Conservation (phyloP, 148 eudicot species). For the Tetragonia tetragonoides region DNA sequence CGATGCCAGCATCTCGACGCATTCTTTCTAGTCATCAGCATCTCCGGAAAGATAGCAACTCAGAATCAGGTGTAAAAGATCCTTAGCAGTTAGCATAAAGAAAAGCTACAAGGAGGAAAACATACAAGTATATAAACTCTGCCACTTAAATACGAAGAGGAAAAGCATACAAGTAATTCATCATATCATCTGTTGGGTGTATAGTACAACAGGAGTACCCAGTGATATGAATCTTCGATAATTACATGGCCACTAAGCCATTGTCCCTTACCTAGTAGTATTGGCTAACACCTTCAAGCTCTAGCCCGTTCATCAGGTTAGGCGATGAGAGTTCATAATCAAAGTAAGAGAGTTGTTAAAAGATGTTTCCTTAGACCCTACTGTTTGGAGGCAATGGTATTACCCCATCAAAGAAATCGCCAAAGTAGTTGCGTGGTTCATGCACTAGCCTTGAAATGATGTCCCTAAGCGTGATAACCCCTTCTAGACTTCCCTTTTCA, state of each 20-base stretch:
- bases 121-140: not conserved
- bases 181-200: conserved; percentile 21
- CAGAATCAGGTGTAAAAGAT: not conserved
- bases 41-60: not conserved
- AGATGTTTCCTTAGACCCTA: conserved; percentile 45
- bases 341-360: not conserved
- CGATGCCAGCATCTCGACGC: not conserved
- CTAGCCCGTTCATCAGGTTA: conserved; percentile 5
- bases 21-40: not conserved
- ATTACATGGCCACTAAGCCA: conserved; percentile 14
- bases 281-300: not conserved
- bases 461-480: conserved; percentile 88
- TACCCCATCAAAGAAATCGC: conserved; percentile 92
- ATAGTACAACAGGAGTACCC: conserved; percentile 18
- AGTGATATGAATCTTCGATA: conserved; percentile 15
- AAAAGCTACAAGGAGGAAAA: not conserved
- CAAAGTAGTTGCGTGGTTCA: conserved; percentile 88
- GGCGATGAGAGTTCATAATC: conserved; percentile 13
- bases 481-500: conserved; percentile 60
- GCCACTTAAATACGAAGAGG: conserved; percentile 1
- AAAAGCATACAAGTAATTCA: conserved; percentile 10
- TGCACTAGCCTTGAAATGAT: conserved; percentile 94
- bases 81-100: not conserved
- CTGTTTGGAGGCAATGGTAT: conserved; percentile 65
- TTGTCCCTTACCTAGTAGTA: not conserved